phyloP scores from a whole-genome alignment of 345 rosid genomes.

The Brassica incana region DNA sequence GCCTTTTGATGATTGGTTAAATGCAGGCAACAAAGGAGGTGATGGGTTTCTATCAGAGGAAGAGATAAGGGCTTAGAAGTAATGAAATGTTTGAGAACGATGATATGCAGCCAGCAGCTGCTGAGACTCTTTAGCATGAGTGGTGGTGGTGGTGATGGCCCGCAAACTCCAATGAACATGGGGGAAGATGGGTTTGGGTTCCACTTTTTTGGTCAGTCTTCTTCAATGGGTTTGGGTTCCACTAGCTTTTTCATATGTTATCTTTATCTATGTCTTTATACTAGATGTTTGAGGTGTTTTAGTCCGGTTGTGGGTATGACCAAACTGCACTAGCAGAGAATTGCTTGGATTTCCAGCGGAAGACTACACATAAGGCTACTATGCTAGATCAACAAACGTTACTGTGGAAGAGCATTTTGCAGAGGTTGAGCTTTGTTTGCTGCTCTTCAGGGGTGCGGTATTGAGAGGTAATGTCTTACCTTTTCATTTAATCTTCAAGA shows the following conservation, averaged over 20 bases:
- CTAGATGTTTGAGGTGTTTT: too few relatives aligned
- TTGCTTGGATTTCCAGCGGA: too few relatives aligned
- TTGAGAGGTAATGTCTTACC: too few relatives aligned
- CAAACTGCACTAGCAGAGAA: too few relatives aligned
- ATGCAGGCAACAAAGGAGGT: conserved; percentile 44
- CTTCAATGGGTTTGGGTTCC: conserved; percentile 29
- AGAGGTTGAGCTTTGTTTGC: too few relatives aligned
- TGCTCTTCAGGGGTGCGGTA: too few relatives aligned
- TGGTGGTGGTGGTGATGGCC: conserved; percentile 59
- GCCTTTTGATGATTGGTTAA: conserved; percentile 51
- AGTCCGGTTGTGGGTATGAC: too few relatives aligned
- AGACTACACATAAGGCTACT: too few relatives aligned
- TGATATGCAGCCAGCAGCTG: conserved; percentile 92
- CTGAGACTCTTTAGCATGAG: conserved; percentile 37
- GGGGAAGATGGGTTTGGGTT: conserved; percentile 53
- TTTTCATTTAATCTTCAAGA: background rate
- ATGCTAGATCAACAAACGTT: too few relatives aligned
- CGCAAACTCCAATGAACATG: conserved; percentile 44
- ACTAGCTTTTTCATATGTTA: background rate
- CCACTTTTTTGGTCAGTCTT: conserved; percentile 44
- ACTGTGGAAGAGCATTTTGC: too few relatives aligned
- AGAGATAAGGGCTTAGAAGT: conserved; percentile 73
- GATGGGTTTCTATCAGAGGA: conserved; percentile 78
- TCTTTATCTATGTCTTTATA: background rate
- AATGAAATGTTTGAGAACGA: conserved; percentile 85